Percentiles rank a stretch among this genome's conserved stretches.
phyloP scores from a whole-genome alignment of 2,329 filamentous ascomycete species.

The Parascedosporium putredinis region DNA sequence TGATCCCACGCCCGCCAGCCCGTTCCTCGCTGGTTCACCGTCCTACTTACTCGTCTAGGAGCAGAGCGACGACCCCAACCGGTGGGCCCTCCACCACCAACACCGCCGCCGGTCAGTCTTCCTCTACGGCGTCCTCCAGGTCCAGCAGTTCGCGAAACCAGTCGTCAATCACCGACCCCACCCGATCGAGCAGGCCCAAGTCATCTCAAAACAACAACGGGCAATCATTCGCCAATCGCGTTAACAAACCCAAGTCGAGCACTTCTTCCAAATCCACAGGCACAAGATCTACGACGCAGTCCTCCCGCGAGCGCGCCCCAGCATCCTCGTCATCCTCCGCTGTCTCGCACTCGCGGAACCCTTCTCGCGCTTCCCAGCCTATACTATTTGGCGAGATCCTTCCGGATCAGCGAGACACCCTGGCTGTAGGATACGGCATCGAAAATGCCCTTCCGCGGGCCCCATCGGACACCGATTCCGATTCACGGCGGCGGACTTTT shows the following conservation, averaged over 20 bases:
- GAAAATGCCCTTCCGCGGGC: slow-evolving; percentile 20
- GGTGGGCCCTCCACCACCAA: background rate
- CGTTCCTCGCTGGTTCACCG: slow-evolving; percentile 7
- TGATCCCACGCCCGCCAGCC: slow-evolving; percentile 7
- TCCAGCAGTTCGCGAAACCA: background rate
- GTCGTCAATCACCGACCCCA: background rate
- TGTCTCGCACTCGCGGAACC: background rate
- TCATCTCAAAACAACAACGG: slow-evolving; percentile 28
- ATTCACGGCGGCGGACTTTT: background rate
- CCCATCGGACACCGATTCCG: background rate
- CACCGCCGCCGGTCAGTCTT: background rate
- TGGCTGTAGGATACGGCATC: slow-evolving; percentile 51
- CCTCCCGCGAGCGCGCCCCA: slow-evolving; percentile 22
- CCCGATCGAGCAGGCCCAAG: background rate
- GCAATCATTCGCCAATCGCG: slow-evolving; percentile 50
- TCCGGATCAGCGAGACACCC: slow-evolving; percentile 43
- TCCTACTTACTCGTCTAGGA: slow-evolving; percentile 3
- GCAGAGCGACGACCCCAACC: slow-evolving; percentile 1
- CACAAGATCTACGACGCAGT: slow-evolving; percentile 33
- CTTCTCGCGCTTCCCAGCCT: slow-evolving; percentile 9
- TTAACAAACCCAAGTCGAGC: slow-evolving; percentile 31
- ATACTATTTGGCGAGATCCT: slow-evolving; percentile 69
- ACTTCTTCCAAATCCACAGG: slow-evolving; percentile 21
- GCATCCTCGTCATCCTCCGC: slow-evolving; percentile 15
- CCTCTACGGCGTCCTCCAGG: background rate